Conservation (phyloP, 768 basidiomycete species). For the Termitomyces eurrhizus region DNA sequence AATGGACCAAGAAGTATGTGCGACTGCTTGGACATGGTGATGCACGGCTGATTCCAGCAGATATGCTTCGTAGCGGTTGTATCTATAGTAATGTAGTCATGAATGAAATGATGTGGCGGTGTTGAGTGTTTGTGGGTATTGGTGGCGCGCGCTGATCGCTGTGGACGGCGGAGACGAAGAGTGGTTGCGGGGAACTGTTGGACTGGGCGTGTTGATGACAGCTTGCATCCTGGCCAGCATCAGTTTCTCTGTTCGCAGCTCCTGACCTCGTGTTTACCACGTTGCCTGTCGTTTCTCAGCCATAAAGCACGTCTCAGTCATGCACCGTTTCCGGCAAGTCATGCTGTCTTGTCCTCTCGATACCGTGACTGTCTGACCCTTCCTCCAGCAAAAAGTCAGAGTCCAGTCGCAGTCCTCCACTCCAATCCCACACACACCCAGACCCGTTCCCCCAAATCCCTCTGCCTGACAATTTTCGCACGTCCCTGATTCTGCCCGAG, state of each 20-base stretch:
- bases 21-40: conserved; percentile 13
- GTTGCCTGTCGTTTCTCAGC: conserved; percentile 51
- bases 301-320: conserved; percentile 25
- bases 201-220: conserved; percentile 12
- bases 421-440: conserved; percentile 28
- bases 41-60: conserved; percentile 10
- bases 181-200: neutral
- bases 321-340: conserved; percentile 83
- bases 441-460: conserved; percentile 55
- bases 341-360: conserved; percentile 19
- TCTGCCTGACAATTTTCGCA: conserved; percentile 74
- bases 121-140: conserved; percentile 13
- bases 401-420: conserved; percentile 43
- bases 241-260: conserved; percentile 25
- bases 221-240: conserved; percentile 3
- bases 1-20: conserved; percentile 85
- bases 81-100: neutral
- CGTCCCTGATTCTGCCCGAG: conserved; percentile 84
- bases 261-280: conserved; percentile 72
- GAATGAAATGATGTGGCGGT: conserved; percentile 3
- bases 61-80: conserved; percentile 12
- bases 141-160: conserved; percentile 4
- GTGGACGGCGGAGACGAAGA: neutral
- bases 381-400: conserved; percentile 73
- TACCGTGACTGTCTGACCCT: conserved; percentile 20